Conservation (phyloP, 164 flowering plant species). For the Cinnamomum micranthum region DNA sequence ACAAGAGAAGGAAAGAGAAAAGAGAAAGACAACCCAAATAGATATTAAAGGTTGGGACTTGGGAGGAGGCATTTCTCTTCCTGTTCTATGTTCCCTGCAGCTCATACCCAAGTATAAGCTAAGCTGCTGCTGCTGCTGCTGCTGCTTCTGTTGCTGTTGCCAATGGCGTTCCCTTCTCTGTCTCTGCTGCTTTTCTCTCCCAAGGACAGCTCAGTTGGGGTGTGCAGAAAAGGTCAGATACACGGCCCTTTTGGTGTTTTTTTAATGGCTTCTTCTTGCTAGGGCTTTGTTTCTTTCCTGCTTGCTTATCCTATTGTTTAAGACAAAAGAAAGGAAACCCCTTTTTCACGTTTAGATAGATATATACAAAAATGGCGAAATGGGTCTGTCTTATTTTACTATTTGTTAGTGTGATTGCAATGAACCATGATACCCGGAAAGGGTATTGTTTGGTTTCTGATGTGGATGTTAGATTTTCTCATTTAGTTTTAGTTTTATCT, state of each 20-base stretch:
- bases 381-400: background rate
- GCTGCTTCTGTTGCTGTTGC: background rate
- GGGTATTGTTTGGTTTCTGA: no score
- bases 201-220: conserved; percentile 1
- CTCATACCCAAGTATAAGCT: background rate
- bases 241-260: background rate
- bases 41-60: no score
- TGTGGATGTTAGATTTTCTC: no score
- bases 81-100: background rate
- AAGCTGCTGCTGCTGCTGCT: background rate
- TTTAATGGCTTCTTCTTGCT: background rate
- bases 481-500: no score
- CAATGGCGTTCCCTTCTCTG: background rate
- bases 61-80: background rate
- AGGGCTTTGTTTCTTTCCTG: background rate
- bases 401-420: no score
- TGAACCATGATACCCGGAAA: no score
- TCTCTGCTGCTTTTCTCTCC: conserved; percentile 5
- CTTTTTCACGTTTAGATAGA: background rate
- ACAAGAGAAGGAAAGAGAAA: no score
- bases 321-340: background rate
- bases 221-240: background rate
- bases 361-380: background rate
- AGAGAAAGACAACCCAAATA: no score
- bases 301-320: no score